Evolutionary conservation across 2,329 filamentous ascomycete species (phyloP).

Genomic region (Colletotrichum melonis): DNA sequence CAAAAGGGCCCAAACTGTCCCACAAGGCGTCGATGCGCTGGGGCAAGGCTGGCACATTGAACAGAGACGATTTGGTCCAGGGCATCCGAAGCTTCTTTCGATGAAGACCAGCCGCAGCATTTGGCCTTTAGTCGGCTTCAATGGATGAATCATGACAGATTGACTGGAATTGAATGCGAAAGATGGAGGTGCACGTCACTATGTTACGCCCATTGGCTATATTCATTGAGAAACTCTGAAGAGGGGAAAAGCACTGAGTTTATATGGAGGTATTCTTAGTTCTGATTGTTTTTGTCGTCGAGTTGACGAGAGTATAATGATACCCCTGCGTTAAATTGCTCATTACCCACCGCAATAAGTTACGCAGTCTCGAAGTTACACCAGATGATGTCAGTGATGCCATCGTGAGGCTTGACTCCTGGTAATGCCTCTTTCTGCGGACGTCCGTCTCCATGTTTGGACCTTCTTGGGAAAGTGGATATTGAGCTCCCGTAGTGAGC

Average conservation of each 20-base stretch:
- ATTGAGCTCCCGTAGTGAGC: constrained; percentile 7
- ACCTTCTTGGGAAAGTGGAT: neutral
- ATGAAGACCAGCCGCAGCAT: constrained; percentile 38
- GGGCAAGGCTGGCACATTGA: constrained; percentile 49
- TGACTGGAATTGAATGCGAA: constrained; percentile 6
- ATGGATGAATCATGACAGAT: neutral
- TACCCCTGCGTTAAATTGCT: constrained; percentile 23
- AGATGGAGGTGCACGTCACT: constrained; percentile 9
- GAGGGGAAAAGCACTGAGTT: neutral
- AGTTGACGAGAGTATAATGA: constrained; percentile 32
- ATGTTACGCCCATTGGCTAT: constrained; percentile 15
- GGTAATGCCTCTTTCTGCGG: constrained; percentile 2
- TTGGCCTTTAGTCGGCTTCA: neutral
- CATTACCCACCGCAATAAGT: neutral
- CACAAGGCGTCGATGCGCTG: constrained; percentile 48
- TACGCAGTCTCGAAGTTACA: neutral
- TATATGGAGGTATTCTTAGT: constrained; percentile 17
- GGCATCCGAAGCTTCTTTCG: constrained; percentile 59
- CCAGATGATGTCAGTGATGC: constrained; percentile 24
- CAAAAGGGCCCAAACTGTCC: constrained; percentile 25
- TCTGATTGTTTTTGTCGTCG: constrained; percentile 17
- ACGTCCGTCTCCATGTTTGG: constrained; percentile 1
- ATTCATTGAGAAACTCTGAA: neutral
- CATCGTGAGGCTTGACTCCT: constrained; percentile 11
- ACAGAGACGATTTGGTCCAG: constrained; percentile 51